phyloP scores from a whole-genome alignment of 2,329 filamentous ascomycete species.

The Lomentospora prolificans region DNA sequence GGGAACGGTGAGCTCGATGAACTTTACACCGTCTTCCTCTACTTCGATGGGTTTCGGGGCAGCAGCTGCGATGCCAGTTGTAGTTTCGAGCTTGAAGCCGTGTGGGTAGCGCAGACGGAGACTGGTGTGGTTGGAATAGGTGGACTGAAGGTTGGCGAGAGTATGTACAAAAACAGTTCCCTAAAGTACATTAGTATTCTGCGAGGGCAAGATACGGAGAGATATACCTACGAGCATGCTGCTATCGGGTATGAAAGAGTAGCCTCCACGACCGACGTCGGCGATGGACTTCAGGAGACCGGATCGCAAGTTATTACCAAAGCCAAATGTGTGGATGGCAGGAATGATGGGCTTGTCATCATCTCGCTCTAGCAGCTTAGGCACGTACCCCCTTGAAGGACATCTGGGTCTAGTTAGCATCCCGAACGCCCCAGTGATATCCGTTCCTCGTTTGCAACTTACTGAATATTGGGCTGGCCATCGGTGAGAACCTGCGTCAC shows the following conservation, averaged over 20 bases:
- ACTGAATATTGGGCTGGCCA: neutral
- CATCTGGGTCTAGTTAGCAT: slow-evolving; percentile 22
- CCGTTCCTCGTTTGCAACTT: too few species aligned
- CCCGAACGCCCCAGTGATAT: too few species aligned
- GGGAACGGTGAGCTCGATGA: slow-evolving; percentile 24
- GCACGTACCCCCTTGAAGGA: slow-evolving; percentile 42
- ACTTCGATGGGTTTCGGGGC: slow-evolving; percentile 17
- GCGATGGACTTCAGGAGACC: slow-evolving; percentile 50
- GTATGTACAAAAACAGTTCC: slow-evolving; percentile 54
- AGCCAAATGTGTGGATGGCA: slow-evolving; percentile 42
- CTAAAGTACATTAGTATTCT: too few species aligned
- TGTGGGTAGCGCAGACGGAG: slow-evolving; percentile 31
- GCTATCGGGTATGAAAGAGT: slow-evolving; percentile 51
- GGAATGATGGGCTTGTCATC: slow-evolving; percentile 25
- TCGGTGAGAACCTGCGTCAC: neutral
- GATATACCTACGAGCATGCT: slow-evolving; percentile 41
- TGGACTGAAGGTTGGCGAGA: slow-evolving; percentile 50
- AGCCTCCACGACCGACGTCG: slow-evolving; percentile 46
- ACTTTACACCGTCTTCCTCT: slow-evolving; percentile 11
- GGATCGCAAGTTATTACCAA: slow-evolving; percentile 38
- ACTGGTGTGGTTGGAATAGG: slow-evolving; percentile 38
- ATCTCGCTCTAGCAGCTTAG: slow-evolving; percentile 35
- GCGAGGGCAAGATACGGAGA: too few species aligned
- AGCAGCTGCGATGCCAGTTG: slow-evolving; percentile 28
- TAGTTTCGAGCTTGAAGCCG: slow-evolving; percentile 25